Percentiles rank a stretch among this genome's conserved stretches.
Conservation (phyloP, 2,329 filamentous ascomycete species). For the Penicillium sp. region DNA sequence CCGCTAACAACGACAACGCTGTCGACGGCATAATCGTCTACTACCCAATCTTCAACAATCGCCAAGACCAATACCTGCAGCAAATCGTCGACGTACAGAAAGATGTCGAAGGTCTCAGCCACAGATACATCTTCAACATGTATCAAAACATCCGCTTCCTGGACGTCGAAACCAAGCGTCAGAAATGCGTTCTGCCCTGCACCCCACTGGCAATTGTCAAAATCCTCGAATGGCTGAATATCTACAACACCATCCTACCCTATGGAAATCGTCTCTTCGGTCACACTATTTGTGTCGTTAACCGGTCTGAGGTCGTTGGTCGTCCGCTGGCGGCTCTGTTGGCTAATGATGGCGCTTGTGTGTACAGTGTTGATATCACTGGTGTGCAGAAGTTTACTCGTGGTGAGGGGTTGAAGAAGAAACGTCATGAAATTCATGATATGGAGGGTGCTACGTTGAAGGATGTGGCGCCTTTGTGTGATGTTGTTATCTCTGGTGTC, state of each 20-base stretch:
- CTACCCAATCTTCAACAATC: slow-evolving; percentile 93
- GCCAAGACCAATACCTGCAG: slow-evolving; percentile 93
- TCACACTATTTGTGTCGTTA: slow-evolving; percentile 94
- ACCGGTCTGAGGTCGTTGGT: slow-evolving; percentile 93
- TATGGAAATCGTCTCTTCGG: slow-evolving; percentile 93
- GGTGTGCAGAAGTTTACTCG: slow-evolving; percentile 92
- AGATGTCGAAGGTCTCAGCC: slow-evolving; percentile 93
- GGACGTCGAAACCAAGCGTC: slow-evolving; percentile 67
- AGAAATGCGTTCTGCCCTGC: slow-evolving; percentile 93
- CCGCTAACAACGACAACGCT: slow-evolving; percentile 75
- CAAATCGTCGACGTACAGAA: slow-evolving; percentile 89
- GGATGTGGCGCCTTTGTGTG: slow-evolving; percentile 82
- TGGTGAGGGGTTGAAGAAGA: slow-evolving; percentile 82
- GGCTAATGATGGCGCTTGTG: slow-evolving; percentile 92
- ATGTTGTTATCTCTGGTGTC: slow-evolving; percentile 93
- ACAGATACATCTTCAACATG: slow-evolving; percentile 98
- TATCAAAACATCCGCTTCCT: slow-evolving; percentile 97
- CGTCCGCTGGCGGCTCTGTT: slow-evolving; percentile 88
- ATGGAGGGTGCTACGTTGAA: slow-evolving; percentile 79
- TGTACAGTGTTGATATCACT: slow-evolving; percentile 92
- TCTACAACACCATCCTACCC: slow-evolving; percentile 93
- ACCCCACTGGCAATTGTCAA: slow-evolving; percentile 96
- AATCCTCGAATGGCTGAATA: slow-evolving; percentile 91
- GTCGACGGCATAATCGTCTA: slow-evolving; percentile 96
- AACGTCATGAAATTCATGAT: slow-evolving; percentile 83